These are phyloP conservation scores for Diaporthe sp. DNA, from an alignment of 2,329 filamentous ascomycete genomes.

Conservation along the genomic window DNA sequence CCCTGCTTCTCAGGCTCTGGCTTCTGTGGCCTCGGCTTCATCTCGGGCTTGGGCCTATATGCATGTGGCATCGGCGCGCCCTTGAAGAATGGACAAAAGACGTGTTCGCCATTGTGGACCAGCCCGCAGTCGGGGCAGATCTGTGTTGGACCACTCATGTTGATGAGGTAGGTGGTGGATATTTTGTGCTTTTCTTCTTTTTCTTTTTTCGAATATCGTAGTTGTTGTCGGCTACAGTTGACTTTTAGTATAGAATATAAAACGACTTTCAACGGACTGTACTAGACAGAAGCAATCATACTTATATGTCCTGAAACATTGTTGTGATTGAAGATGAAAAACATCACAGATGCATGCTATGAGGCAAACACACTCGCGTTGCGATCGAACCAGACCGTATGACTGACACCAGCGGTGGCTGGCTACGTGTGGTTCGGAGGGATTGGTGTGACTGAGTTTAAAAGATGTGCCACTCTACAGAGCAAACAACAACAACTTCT, in stretches of 20 bases:
- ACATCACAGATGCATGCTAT: not conserved
- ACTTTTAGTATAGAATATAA: too few species aligned
- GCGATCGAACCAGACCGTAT: not conserved
- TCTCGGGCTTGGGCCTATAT: not conserved
- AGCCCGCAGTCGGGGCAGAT: constrained; percentile 23
- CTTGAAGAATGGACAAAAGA: constrained; percentile 3
- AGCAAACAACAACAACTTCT: constrained; percentile 2
- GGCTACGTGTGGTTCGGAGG: not conserved
- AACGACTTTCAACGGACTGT: too few species aligned
- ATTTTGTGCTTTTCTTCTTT: not conserved
- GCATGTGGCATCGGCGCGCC: not conserved
- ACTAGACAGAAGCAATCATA: not conserved
- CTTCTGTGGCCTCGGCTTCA: constrained; percentile 10
- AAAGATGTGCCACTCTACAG: not conserved
- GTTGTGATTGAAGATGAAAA: not conserved
- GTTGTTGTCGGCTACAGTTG: not conserved
- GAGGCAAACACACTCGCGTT: not conserved
- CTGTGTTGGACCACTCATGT: constrained; percentile 14
- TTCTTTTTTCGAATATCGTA: too few species aligned
- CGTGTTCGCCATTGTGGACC: constrained; percentile 28
- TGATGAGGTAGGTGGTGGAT: not conserved
- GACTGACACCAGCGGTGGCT: not conserved
- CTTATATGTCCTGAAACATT: not conserved
- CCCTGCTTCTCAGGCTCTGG: not conserved
- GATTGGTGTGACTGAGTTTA: not conserved